phyloP scores from a whole-genome alignment of 192 early-diverging fungal species.

The Coemansia sp. region DNA sequence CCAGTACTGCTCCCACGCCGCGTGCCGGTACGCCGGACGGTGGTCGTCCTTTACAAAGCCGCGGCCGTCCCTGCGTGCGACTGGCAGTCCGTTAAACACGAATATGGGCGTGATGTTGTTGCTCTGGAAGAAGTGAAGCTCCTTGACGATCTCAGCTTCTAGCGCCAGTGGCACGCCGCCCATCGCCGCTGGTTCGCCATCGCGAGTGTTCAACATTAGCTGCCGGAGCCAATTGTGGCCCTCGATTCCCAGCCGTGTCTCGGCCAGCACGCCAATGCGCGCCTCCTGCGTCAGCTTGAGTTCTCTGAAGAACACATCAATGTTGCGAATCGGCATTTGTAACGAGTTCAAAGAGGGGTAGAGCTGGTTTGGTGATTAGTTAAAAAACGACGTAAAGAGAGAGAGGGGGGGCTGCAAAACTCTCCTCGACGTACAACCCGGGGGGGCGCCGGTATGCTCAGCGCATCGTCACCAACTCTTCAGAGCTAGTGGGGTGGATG shows the following conservation, averaged over 20 bases:
- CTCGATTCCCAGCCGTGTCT: conserved; percentile 72
- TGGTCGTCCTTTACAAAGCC: conserved; percentile 62
- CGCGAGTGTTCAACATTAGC: conserved; percentile 55
- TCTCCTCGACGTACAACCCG: no score
- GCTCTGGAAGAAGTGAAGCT: conserved; percentile 55
- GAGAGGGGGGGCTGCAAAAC: no score
- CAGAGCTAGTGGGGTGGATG: conserved; percentile 94
- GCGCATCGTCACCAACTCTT: conserved; percentile 82
- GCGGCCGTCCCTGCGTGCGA: conserved; percentile 65
- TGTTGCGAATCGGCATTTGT: conserved; percentile 42
- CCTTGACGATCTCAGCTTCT: conserved; percentile 58
- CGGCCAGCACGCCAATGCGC: conserved; percentile 57
- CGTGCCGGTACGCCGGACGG: conserved; percentile 56
- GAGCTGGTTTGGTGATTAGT: no score
- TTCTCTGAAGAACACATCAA: conserved; percentile 52
- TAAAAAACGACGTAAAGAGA: no score
- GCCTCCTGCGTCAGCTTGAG: conserved; percentile 56
- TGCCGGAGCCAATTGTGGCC: conserved; percentile 76
- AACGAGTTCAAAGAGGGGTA: no score
- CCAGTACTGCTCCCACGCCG: conserved; percentile 68
- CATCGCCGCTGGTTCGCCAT: conserved; percentile 58
- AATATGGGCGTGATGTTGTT: conserved; percentile 70
- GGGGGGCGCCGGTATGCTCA: no score
- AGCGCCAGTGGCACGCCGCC: conserved; percentile 63
- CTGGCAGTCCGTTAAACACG: conserved; percentile 69